phyloP scores from a whole-genome alignment of 805 yeast genomes.

The Lachancea kluyveri region DNA sequence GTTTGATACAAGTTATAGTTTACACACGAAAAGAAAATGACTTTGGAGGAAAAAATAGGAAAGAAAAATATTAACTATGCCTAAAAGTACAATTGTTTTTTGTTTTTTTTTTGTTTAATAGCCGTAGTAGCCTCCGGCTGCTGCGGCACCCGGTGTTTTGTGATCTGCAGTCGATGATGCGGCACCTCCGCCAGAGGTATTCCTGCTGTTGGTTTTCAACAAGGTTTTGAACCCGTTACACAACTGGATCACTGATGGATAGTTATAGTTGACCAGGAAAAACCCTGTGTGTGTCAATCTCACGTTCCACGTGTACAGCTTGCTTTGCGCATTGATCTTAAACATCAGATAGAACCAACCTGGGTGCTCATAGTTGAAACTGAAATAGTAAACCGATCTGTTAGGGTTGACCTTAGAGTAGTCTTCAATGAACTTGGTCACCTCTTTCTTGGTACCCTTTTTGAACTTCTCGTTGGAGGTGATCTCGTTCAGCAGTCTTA shows the following conservation, averaged over 20 bases:
- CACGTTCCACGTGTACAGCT: slow-evolving; percentile 81
- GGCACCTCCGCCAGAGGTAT: slow-evolving; percentile 7
- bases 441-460: slow-evolving; percentile 68
- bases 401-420: slow-evolving; percentile 88
- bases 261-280: slow-evolving; percentile 67
- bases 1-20: too few relatives aligned
- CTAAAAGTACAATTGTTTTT: too few relatives aligned
- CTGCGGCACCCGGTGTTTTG: slow-evolving; percentile 6
- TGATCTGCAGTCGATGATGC: slow-evolving; percentile 2
- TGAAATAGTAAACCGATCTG: slow-evolving; percentile 84
- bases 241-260: slow-evolving; percentile 82
- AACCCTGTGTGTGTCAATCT: slow-evolving; percentile 86
- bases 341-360: slow-evolving; percentile 90
- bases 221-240: slow-evolving; percentile 91
- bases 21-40: too few relatives aligned
- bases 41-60: too few relatives aligned
- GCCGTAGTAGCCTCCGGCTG: slow-evolving; percentile 11
- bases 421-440: slow-evolving; percentile 78
- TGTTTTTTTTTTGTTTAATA: slow-evolving; percentile 6
- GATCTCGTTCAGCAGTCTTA: slow-evolving; percentile 79
- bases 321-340: slow-evolving; percentile 66
- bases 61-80: too few relatives aligned
- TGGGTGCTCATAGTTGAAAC: slow-evolving; percentile 83
- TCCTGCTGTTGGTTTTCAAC: slow-evolving; percentile 31
- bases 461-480: slow-evolving; percentile 83